phyloP scores from a whole-genome alignment of 2,329 filamentous ascomycete species.

The Penicillium griseofulvum region DNA sequence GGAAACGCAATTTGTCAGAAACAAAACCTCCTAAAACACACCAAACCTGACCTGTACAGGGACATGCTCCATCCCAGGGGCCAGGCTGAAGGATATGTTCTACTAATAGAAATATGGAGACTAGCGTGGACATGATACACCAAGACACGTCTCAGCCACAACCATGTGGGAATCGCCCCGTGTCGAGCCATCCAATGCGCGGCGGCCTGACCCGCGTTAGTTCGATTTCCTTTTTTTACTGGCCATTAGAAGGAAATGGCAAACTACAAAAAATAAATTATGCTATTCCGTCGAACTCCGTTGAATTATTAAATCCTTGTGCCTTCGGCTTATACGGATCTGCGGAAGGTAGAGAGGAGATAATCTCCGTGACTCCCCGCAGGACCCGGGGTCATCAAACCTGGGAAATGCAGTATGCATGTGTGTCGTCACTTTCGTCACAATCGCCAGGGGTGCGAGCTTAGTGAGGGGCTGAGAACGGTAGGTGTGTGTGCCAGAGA shows the following conservation, averaged over 20 bases:
- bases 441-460: slow-evolving; percentile 7
- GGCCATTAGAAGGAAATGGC: neutral
- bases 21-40: neutral
- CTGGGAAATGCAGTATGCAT: neutral
- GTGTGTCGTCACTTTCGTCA: slow-evolving; percentile 12
- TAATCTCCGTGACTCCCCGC: slow-evolving; percentile 14
- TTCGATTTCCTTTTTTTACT: neutral
- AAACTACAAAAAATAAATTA: slow-evolving; percentile 4
- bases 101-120: slow-evolving; percentile 27
- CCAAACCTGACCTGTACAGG: neutral
- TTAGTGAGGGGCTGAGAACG: neutral
- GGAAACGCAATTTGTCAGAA: neutral
- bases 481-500: neutral
- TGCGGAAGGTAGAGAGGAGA: neutral
- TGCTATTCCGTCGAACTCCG: neutral
- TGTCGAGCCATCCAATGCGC: slow-evolving; percentile 11
- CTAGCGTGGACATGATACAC: slow-evolving; percentile 24
- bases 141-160: slow-evolving; percentile 26
- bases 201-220: neutral
- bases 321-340: neutral
- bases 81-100: slow-evolving; percentile 10
- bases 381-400: slow-evolving; percentile 3
- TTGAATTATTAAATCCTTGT: slow-evolving; percentile 3
- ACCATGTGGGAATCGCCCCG: slow-evolving; percentile 22
- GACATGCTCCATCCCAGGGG: neutral